These are phyloP conservation scores for Kwoniella shivajii DNA, from an alignment of 1,284 basidiomycete genomes.

Conservation along the genomic window DNA sequence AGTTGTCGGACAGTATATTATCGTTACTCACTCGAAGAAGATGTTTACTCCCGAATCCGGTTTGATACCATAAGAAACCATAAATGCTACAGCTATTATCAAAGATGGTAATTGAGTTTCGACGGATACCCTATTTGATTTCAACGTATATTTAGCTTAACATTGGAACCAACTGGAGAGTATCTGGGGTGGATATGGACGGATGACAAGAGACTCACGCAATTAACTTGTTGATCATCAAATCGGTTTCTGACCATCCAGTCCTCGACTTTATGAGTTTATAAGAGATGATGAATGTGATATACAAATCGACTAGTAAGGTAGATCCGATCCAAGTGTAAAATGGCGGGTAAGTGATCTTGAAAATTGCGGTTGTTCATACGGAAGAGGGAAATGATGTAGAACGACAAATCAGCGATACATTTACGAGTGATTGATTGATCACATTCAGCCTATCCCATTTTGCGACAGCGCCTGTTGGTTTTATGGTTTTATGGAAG, in stretches of 20 bases:
- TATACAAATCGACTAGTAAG: not conserved
- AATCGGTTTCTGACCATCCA: conserved; percentile 18
- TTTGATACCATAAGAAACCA: conserved; percentile 11
- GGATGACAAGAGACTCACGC: no score
- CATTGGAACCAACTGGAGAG: no score
- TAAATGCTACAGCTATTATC: conserved; percentile 9
- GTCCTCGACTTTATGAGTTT: conserved; percentile 11
- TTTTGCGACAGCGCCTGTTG: no score
- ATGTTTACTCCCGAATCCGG: conserved; percentile 6
- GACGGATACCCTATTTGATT: conserved; percentile 7
- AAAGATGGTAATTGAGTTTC: conserved; percentile 14
- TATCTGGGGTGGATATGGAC: no score
- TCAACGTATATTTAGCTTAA: no score
- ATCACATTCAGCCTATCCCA: no score
- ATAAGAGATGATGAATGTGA: conserved; percentile 10
- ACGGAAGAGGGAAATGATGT: no score
- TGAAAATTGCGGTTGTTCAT: no score
- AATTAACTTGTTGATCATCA: conserved; percentile 13
- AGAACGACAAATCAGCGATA: no score
- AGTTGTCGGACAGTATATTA: no score
- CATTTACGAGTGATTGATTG: no score
- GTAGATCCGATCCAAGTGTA: conserved; percentile 12
- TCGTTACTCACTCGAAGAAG: conserved; percentile 13
- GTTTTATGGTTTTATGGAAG: no score
- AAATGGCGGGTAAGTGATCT: conserved; percentile 1